Conservation (phyloP, 192 early-diverging fungal genomes). For the Pilaira anomala region DNA sequence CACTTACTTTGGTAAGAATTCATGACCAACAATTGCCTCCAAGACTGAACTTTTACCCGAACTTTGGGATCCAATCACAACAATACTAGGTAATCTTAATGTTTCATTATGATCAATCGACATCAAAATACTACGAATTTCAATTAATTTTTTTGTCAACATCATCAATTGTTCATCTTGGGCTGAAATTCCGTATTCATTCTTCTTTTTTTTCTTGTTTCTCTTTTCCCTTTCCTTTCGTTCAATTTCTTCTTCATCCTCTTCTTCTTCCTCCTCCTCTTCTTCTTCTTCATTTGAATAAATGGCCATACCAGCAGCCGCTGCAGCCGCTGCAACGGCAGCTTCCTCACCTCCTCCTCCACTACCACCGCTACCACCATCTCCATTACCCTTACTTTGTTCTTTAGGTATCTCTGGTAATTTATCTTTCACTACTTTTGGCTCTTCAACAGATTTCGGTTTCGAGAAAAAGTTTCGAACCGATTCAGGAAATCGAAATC, state of each 20-base stretch:
- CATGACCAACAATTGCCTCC: conserved; percentile 82
- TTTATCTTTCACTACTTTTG: conserved; percentile 30
- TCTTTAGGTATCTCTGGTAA: conserved; percentile 24
- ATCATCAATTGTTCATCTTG: conserved; percentile 82
- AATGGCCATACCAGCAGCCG: conserved; percentile 32
- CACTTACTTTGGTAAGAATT: conserved; percentile 78
- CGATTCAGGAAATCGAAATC: conserved; percentile 38
- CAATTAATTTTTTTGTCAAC: conserved; percentile 91
- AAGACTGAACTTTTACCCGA: conserved; percentile 82
- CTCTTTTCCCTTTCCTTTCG: conserved; percentile 44
- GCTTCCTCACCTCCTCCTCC: conserved; percentile 17
- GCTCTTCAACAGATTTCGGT: conserved; percentile 6
- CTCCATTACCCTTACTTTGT: conserved; percentile 14
- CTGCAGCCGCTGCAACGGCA: conserved; percentile 43
- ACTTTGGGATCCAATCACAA: conserved; percentile 82
- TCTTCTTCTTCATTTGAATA: conserved; percentile 9
- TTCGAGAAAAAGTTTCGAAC: conserved; percentile 24
- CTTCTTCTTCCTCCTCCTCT: conserved; percentile 13
- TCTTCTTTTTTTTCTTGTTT: conserved; percentile 19
- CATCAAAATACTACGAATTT: conserved; percentile 91
- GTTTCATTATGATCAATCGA: conserved; percentile 75
- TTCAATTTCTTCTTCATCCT: conserved; percentile 15
- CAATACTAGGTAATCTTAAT: conserved; percentile 84
- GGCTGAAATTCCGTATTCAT: conserved; percentile 32
- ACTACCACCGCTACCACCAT: conserved; percentile 3